Evolutionary conservation across 305 asterid species (phyloP).

Genomic region (Fraxinus ornus): DNA sequence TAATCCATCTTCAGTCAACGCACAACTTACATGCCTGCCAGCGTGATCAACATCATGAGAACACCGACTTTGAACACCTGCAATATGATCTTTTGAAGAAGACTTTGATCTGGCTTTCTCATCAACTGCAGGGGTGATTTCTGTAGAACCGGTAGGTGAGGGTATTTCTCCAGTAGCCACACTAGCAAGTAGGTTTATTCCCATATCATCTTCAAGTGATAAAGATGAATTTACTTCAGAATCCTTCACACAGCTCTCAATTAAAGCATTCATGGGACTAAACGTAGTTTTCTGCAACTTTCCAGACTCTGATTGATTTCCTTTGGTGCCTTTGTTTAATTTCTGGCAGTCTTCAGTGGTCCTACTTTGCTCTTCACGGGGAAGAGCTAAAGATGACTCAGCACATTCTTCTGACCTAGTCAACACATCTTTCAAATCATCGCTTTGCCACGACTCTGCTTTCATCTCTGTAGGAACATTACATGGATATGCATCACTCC

Average conservation of each 20-base stretch:
- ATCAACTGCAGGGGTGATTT: slow-evolving; percentile 35
- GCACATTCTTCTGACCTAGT: slow-evolving; percentile 45
- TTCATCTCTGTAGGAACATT: slow-evolving; percentile 39
- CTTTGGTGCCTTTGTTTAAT: slow-evolving; percentile 24
- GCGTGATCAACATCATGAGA: slow-evolving; percentile 30
- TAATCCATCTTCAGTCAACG: slow-evolving; percentile 34
- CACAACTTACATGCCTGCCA: slow-evolving; percentile 36
- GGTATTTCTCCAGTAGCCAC: slow-evolving; percentile 73
- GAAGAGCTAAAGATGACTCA: slow-evolving; percentile 37
- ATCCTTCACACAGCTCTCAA: slow-evolving; percentile 62
- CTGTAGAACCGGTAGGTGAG: slow-evolving; percentile 49
- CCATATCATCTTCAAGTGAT: slow-evolving; percentile 64
- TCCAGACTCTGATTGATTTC: slow-evolving; percentile 33
- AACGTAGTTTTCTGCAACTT: slow-evolving; percentile 46
- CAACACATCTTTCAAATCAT: slow-evolving; percentile 40
- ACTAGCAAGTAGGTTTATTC: slow-evolving; percentile 74
- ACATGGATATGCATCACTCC: slow-evolving; percentile 34
- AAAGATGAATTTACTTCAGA: slow-evolving; percentile 50
- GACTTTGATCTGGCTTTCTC: slow-evolving; percentile 44
- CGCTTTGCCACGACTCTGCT: slow-evolving; percentile 35
- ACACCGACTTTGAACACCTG: slow-evolving; percentile 19
- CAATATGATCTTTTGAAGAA: slow-evolving; percentile 21
- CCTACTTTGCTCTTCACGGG: slow-evolving; percentile 49
- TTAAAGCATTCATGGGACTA: slow-evolving; percentile 66
- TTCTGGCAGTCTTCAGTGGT: slow-evolving; percentile 34